Evolutionary conservation across 305 asterid species (phyloP), one percentile per base, ranked within the genome.

Genomic region (Vinca major): DNA sequence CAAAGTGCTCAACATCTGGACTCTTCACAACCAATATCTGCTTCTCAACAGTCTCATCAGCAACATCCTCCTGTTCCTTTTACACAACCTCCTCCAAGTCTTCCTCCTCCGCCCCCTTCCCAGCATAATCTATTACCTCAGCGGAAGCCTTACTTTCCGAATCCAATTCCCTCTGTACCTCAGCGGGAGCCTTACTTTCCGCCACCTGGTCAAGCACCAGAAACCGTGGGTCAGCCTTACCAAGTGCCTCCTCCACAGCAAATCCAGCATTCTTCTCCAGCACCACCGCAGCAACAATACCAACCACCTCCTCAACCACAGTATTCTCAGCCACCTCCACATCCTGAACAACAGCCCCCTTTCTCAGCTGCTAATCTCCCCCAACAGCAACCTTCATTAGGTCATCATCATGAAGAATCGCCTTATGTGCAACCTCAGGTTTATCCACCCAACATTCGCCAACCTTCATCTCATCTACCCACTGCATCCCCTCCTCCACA

Each of bases 381-480:
- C 16, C 86, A 80, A 65, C 74, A 73, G 68, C 92, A 73, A 72
- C 82, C 80, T 72, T 82, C 87, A 16, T 64, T 75, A 60, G 80
- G 84, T 64, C 96, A 83, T 75, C 95, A 82, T 72, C 83, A 84
- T n/a, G 97, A 92, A 75, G 98, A 88, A 76, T 20, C 86, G 58
- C 72, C 81, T 60, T 85, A 85, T 77, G 52, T 73, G 58, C 85
- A 86, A 26, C 66, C 91, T 51, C 93, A 86, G 78, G 72, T 74
- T 55, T 92, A 86, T 84, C 79, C 83, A 17, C 80, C 84, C 39
- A 68, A 72, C 52, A 66, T 77, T 51, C 86, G 70, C 74, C 92
- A 84, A 55, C 73, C 83, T 40, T 79, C 83, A 50, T 73, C 89
- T 67, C 77, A 63, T 63, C 82, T 88, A 45, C 71, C 86, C 16